Conservation (phyloP, 2,329 filamentous ascomycete genomes). For the Trichoderma koningiopsis region DNA sequence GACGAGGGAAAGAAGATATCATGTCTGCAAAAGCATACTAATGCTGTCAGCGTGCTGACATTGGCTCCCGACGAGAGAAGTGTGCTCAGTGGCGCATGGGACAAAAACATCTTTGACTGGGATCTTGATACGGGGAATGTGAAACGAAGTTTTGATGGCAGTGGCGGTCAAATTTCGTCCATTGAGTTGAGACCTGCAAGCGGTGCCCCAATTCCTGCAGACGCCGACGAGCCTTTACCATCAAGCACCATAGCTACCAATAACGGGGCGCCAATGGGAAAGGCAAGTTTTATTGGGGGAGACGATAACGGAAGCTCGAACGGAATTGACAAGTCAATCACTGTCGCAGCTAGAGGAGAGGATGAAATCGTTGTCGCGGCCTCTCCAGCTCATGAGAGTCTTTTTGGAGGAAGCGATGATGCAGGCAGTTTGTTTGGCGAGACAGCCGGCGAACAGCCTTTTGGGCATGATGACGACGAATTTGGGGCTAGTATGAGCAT, state of each 20-base stretch:
- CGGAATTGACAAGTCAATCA: slow-evolving; percentile 27
- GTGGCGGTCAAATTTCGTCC: slow-evolving; percentile 80
- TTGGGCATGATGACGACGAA: slow-evolving; percentile 81
- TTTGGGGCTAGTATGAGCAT: slow-evolving; percentile 74
- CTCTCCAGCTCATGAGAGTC: slow-evolving; percentile 73
- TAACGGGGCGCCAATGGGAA: slow-evolving; percentile 62
- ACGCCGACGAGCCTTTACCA: slow-evolving; percentile 59
- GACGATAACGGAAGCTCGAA: slow-evolving; percentile 28
- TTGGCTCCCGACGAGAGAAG: slow-evolving; percentile 83
- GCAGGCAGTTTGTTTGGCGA: slow-evolving; percentile 89
- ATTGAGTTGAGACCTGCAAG: slow-evolving; percentile 83
- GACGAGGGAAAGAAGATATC: slow-evolving; percentile 91
- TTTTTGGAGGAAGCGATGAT: slow-evolving; percentile 78
- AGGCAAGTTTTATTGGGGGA: slow-evolving; percentile 46
- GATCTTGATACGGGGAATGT: slow-evolving; percentile 84
- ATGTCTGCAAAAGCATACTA: slow-evolving; percentile 79
- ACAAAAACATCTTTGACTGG: slow-evolving; percentile 93
- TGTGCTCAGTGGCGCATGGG: slow-evolving; percentile 92
- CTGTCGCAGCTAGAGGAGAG: slow-evolving; percentile 52
- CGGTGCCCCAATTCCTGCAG: slow-evolving; percentile 72
- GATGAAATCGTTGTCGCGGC: slow-evolving; percentile 40
- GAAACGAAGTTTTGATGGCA: slow-evolving; percentile 74
- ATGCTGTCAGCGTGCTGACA: slow-evolving; percentile 85
- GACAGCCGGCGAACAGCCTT: slow-evolving; percentile 60
- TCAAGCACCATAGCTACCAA: slow-evolving; percentile 78